Conservation (phyloP, 495 filamentous ascomycete species). For the Chaetomidium leptoderma region DNA sequence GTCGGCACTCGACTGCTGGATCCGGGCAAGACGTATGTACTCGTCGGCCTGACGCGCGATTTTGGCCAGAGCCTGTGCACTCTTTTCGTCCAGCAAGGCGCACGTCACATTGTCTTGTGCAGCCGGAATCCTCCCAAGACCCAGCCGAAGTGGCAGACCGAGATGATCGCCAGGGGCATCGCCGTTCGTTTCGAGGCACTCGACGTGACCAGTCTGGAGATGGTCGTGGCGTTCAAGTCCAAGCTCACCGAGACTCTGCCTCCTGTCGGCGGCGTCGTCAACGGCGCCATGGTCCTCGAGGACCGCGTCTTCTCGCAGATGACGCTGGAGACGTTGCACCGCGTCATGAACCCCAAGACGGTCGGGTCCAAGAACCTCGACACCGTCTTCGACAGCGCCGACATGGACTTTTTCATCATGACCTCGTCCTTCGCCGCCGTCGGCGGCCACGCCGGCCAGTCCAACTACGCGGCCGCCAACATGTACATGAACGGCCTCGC, state of each 20-base stretch:
- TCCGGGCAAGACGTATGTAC: slow-evolving; percentile 50
- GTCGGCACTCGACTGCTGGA: slow-evolving; percentile 26
- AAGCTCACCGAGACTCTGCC: slow-evolving; percentile 27
- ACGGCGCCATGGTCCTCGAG: slow-evolving; percentile 53
- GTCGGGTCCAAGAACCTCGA: slow-evolving; percentile 42
- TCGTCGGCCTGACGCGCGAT: slow-evolving; percentile 55
- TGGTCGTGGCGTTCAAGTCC: slow-evolving; percentile 29
- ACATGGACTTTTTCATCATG: slow-evolving; percentile 49
- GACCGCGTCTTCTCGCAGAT: slow-evolving; percentile 49
- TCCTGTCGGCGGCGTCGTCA: slow-evolving; percentile 46
- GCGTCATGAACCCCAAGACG: slow-evolving; percentile 44
- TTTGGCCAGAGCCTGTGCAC: slow-evolving; percentile 56
- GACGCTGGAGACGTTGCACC: slow-evolving; percentile 37
- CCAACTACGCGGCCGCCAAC: slow-evolving; percentile 55
- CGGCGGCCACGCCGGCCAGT: slow-evolving; percentile 46
- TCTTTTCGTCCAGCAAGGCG: slow-evolving; percentile 54
- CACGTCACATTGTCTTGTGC: slow-evolving; percentile 50
- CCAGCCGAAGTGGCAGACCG: slow-evolving; percentile 39
- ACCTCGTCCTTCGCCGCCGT: slow-evolving; percentile 46
- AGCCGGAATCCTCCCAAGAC: slow-evolving; percentile 49
- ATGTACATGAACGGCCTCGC: slow-evolving; percentile 51
- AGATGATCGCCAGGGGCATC: slow-evolving; percentile 33
- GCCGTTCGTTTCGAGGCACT: slow-evolving; percentile 33
- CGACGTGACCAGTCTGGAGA: slow-evolving; percentile 33
- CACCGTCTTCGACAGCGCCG: slow-evolving; percentile 26